phyloP scores from a whole-genome alignment of 2,329 filamentous ascomycete species.

The Sporothrix brunneoviolacea region DNA sequence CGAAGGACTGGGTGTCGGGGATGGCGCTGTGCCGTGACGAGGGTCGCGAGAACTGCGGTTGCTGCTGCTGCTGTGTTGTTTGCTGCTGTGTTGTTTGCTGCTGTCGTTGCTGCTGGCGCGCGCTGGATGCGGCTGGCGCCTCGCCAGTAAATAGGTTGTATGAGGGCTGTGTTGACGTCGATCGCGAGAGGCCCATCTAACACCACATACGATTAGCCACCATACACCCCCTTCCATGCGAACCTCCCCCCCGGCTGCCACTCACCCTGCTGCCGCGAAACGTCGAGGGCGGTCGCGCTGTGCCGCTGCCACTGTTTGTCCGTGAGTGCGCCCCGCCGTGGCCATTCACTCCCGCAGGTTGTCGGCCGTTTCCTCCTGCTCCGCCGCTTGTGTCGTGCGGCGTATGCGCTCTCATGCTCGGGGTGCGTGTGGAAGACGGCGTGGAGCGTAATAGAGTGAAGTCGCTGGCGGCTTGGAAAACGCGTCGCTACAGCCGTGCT shows the following conservation, averaged over 20 bases:
- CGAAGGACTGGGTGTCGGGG: conserved; percentile 17
- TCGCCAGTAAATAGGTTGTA: conserved; percentile 37
- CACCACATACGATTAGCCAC: background rate
- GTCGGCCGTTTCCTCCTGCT: conserved; percentile 21
- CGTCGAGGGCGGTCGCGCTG: conserved; percentile 23
- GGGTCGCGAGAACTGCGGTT: conserved; percentile 17
- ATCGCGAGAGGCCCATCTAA: conserved; percentile 24
- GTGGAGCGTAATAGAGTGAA: too few relatives aligned
- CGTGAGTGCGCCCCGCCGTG: conserved; percentile 19
- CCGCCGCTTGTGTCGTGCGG: conserved; percentile 23
- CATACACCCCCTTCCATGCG: too few relatives aligned
- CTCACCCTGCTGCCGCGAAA: conserved; percentile 26
- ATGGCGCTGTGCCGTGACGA: conserved; percentile 20
- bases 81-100: background rate
- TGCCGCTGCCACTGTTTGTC: conserved; percentile 19
- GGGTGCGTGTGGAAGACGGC: too few relatives aligned
- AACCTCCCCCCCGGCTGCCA: background rate
- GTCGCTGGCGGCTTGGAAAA: too few relatives aligned
- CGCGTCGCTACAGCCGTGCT: conserved; percentile 6
- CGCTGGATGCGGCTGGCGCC: conserved; percentile 2
- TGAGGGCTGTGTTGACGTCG: conserved; percentile 24
- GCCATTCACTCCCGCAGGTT: conserved; percentile 19
- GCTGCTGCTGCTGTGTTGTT: conserved; percentile 8
- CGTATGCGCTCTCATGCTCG: conserved; percentile 12
- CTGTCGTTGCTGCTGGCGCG: background rate